Evolutionary conservation across 2,329 filamentous ascomycete species (phyloP).

Genomic region (Pestalotiopsis sp.): DNA sequence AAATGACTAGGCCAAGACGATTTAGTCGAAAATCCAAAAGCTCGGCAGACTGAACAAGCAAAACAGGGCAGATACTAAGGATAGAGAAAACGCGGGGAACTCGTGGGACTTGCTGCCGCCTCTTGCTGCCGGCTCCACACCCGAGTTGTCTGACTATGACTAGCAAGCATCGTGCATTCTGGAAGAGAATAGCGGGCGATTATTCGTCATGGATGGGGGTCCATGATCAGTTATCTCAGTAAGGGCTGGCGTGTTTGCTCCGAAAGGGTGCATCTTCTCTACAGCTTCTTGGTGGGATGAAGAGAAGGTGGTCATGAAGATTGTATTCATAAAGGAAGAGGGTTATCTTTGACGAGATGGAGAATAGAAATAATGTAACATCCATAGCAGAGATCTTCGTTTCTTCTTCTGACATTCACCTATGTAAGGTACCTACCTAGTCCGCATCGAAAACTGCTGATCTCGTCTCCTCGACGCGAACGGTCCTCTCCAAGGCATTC

Average conservation of each 20-base stretch:
- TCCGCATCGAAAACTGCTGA: too few species aligned
- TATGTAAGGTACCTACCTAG: too few species aligned
- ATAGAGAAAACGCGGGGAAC: not conserved
- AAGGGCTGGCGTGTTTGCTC: not conserved
- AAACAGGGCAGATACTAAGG: not conserved
- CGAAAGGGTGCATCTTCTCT: not conserved
- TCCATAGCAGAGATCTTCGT: too few species aligned
- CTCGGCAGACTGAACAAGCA: not conserved
- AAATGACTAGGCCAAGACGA: slow-evolving; percentile 7
- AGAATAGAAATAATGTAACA: too few species aligned
- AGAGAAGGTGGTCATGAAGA: too few species aligned
- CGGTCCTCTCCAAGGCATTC: not conserved
- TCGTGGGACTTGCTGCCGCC: not conserved
- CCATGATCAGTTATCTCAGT: not conserved
- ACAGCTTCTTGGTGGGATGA: too few species aligned
- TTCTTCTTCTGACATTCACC: too few species aligned
- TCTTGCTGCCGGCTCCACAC: not conserved
- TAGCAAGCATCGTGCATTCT: slow-evolving; percentile 5
- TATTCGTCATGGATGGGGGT: not conserved
- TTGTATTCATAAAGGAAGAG: too few species aligned
- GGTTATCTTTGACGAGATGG: too few species aligned
- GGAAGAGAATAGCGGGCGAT: not conserved
- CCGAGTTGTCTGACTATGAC: not conserved
- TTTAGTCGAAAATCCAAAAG: not conserved
- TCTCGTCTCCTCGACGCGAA: not conserved